Percentiles rank a stretch among this genome's conserved stretches.
These are phyloP conservation scores for Yamadazyma paraphyllophila DNA, from an alignment of 805 yeast genomes.

Conservation along the genomic window DNA sequence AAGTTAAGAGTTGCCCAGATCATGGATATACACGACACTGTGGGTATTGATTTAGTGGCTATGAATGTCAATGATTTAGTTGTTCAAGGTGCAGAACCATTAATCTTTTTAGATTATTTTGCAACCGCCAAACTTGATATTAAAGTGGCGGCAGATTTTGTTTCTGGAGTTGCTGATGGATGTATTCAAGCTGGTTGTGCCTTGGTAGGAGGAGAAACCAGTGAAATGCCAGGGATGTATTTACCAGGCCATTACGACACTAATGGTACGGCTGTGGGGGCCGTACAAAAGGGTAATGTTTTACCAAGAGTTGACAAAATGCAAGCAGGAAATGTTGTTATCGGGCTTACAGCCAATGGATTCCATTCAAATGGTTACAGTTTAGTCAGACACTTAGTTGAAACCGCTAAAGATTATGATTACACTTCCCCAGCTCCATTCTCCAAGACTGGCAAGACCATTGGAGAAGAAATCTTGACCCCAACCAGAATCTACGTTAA, in stretches of 20 bases:
- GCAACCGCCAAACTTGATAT: constrained; percentile 93
- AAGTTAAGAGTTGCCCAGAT: constrained; percentile 92
- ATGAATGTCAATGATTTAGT: constrained; percentile 98
- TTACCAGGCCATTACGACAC: constrained; percentile 95
- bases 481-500: constrained; percentile 96
- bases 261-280: constrained; percentile 98
- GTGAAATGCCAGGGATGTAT: constrained; percentile 99
- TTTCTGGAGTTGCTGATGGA: constrained; percentile 94
- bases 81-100: constrained; percentile 98
- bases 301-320: constrained; percentile 70
- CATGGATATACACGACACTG: constrained; percentile 89
- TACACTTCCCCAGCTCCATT: constrained; percentile 86
- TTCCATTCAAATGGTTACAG: constrained; percentile 97
- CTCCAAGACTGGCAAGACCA: constrained; percentile 58
- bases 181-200: constrained; percentile 96
- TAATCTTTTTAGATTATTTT: constrained; percentile 91
- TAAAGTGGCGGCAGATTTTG: constrained; percentile 80
- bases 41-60: constrained; percentile 97
- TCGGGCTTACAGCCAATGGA: constrained; percentile 91
- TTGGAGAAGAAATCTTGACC: constrained; percentile 81
- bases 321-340: constrained; percentile 74
- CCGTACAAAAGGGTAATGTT: constrained; percentile 71
- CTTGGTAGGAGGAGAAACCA: constrained; percentile 97
- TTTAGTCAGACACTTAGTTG: constrained; percentile 87
- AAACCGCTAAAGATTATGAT: constrained; percentile 64